Base-by-base conservation (phyloP, 768 basidiomycete species). In the Tephrocybe sp. region DNA sequence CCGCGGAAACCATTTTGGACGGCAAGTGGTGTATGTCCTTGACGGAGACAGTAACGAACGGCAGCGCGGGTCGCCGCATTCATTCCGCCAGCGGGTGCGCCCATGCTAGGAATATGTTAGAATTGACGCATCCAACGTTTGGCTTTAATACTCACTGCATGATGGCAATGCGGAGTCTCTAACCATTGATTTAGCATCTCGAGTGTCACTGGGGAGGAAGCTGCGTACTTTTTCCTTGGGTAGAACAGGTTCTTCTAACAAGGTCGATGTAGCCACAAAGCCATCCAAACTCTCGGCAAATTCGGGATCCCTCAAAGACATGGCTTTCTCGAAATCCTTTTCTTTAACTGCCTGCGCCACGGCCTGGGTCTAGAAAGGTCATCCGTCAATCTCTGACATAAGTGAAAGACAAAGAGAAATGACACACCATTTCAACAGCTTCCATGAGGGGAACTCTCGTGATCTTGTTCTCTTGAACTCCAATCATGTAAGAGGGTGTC, bases 51-150 rank as follows among this genome's bases (percentile, higher is more conserved):
- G 71, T 93, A 97, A 10, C 97, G 86, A 18, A 90, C 93, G 5
- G 91, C 93, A 22, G 94, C 87, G 34, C 95, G 88, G 1, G 93
- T 97, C 0, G 95, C 97, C 1, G 97, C 94, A 64, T 98, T 98
- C 92, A 98, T 97, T 8, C 97, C 97, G 39, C 95, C 95, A 2
- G 97, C 97, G 4, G 97, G 95, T 1, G 97, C 97, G 43, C 97
- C 95, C 62, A 94, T 85, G 61, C 94, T 95, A 37, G 48, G 49
- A 19, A n/a, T 45, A 39, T 21, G 34, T 57, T 27, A 50, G 16
- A 3, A 8, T 30, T 18, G 18, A 30, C 8, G 16, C 11, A 18
- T 13, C 3, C 21, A 19, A 47, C 11, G 40, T 4, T 40, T n/a
- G 18, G 18, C 24, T n/a, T n/a, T n/a, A n/a, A n/a, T 11, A 65